Base-by-base conservation (phyloP, 306 rosid species). In the Corylus avellana region DNA sequence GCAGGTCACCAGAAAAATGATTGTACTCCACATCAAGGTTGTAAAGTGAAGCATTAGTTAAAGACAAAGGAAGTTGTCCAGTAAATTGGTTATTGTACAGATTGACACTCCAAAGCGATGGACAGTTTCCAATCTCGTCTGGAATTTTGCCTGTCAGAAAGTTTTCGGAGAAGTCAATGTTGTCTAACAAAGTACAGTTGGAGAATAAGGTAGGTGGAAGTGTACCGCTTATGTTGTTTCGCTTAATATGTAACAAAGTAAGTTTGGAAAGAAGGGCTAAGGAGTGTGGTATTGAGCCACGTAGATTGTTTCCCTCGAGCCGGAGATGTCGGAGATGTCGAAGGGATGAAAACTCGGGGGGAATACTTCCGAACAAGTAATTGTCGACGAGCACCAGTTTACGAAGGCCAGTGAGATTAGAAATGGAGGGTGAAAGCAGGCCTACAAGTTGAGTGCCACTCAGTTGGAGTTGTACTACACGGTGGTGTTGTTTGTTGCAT, bases 361-460 rank as follows among this genome's bases (percentile, higher is more conserved):
- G 92, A 67, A 89, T 80, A 12, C 42, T 68, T 56, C 94, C 92
- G 22, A 25, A 84, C 7, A 91, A 57, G 75, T 79, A 82, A 68
- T 78, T 86, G 80, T 78, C 51, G 63, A 71, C 70, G 3, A 89
- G 62, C 54, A 62, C 66, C 18, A 91, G 76, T 57, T 4, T 3
- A 22, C 86, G 91, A 7, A 91, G 87, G 75, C 88, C 89, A 0
- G 97, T 91, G 53, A 89, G 97, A 83, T 91, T 91, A 47, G 94
- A 86, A 80, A 91, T 79, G 86, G 66, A 2, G 6, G 92, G 90
- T 25, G 94, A 84, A 18, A 89, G 84, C 12, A n/a, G 48, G 25
- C 97, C 97, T 12, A 77, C 90, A 4, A 91, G 91, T 7, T 42
- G 27, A 37, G 44, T 75, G 46, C 82, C 75, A 12, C 57, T 9